Base-by-base conservation (phyloP, 2,329 filamentous ascomycete genomes). In the Exophiala sideris region DNA sequence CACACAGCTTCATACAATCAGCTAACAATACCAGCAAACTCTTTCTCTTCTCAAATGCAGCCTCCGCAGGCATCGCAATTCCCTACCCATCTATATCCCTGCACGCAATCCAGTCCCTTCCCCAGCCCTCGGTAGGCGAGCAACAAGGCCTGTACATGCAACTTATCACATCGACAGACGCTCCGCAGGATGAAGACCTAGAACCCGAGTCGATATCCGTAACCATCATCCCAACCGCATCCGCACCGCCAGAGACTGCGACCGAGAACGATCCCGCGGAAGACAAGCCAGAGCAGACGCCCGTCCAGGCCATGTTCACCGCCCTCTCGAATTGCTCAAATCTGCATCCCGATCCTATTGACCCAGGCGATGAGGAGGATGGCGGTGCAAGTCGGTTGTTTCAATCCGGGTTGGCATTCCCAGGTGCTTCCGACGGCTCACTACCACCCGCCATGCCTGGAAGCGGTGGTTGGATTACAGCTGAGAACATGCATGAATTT, bases 401-500 rank as follows among this genome's bases (percentile, higher is more conserved):
- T 46, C 68, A 70, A 57, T 62, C 69, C 39, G 72, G 72, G 6
- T 56, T 74, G 49, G 66, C 71, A 11, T 62, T 67, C 12, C 67
- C 68, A 12, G 70, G 70, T 9, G 65, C 65, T 35, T 63, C 53
- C 34, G 64, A 68, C 41, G 70, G 71, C 2, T 73, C 69, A 3
- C 52, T 78, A 40, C 76, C 76, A 29, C 75, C 75, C 33, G 71
- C 76, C 3, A 69, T 78, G 64, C 73, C 71, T 34, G 75, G 75
- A 12, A 77, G 76, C 52, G 76, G 74, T 1, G 75, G 76, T 7
- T 78, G 75, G 76, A 77, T 97, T 66, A 97, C 92, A 12, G 88
- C 89, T 7, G 92, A 96, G 52, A 97, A 96, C 65, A 85, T 95
- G 68, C 78, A 87, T 60, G 82, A 95, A 62, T 95, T 84, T 66